Percentiles rank a stretch among this genome's conserved stretches.
Evolutionary conservation across 306 rosid species (phyloP).

Genomic region (Sechiopsis laciniata): DNA sequence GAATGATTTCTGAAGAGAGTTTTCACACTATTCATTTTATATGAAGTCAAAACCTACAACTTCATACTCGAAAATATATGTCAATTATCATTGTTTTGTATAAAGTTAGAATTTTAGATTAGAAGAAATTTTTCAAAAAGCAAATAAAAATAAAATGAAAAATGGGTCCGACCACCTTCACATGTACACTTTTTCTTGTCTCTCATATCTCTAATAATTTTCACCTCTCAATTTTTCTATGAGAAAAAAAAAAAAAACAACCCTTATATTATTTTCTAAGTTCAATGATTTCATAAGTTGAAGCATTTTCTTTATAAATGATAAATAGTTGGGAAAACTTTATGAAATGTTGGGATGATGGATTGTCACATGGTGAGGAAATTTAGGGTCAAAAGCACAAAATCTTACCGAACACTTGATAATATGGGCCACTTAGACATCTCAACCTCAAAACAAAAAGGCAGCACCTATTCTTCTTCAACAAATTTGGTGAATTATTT

Average conservation of each 20-base stretch:
- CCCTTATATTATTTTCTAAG: neutral
- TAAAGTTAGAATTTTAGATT: too few relatives aligned
- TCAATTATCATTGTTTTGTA: too few relatives aligned
- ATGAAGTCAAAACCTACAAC: too few relatives aligned
- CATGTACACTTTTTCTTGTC: neutral
- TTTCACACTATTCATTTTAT: neutral
- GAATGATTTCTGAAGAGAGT: neutral
- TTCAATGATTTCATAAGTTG: slow-evolving; percentile 9
- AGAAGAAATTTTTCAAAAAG: too few relatives aligned
- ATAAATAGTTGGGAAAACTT: neutral
- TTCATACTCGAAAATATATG: too few relatives aligned
- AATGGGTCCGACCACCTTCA: slow-evolving; percentile 15
- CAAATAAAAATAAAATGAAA: neutral
- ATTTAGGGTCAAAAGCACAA: neutral
- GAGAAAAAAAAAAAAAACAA: neutral
- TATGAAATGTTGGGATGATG: neutral
- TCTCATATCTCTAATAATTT: neutral
- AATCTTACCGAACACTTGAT: neutral
- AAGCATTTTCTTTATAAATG: neutral
- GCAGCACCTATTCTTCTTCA: too few relatives aligned
- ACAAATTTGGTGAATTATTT: too few relatives aligned
- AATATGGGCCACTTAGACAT: neutral
- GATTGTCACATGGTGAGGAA: neutral
- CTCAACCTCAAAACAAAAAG: neutral
- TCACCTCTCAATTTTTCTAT: neutral